These are phyloP conservation scores for Venturia carpophila DNA, from an alignment of 2,329 filamentous ascomycete genomes.

Conservation along the genomic window DNA sequence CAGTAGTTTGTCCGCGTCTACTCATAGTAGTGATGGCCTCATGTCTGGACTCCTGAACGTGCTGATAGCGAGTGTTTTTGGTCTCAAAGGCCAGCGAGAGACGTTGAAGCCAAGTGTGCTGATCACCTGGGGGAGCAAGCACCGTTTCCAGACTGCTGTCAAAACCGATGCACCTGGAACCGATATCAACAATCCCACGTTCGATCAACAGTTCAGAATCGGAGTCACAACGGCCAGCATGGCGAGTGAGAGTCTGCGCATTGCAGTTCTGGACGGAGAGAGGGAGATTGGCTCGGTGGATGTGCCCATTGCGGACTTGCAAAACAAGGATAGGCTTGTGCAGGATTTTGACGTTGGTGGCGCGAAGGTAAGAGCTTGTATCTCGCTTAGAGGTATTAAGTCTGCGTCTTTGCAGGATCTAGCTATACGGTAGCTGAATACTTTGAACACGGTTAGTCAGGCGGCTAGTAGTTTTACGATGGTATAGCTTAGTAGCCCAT, in stretches of 20 bases:
- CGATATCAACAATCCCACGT: constrained; percentile 44
- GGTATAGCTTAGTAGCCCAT: no score
- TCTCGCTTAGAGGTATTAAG: constrained; percentile 29
- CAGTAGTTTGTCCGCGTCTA: constrained; percentile 27
- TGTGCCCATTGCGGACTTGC: constrained; percentile 32
- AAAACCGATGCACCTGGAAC: constrained; percentile 39
- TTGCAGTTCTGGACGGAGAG: constrained; percentile 32
- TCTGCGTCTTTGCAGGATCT: constrained; percentile 18
- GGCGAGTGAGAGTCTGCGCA: constrained; percentile 27
- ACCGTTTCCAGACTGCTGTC: constrained; percentile 35
- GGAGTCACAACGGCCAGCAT: constrained; percentile 32
- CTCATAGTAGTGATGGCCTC: constrained; percentile 25
- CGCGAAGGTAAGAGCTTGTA: constrained; percentile 30
- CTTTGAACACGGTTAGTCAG: not conserved
- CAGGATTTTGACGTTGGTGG: constrained; percentile 32
- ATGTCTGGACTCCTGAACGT: constrained; percentile 38
- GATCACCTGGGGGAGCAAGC: constrained; percentile 36
- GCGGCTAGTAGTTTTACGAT: no score
- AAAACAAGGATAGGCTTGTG: constrained; percentile 28
- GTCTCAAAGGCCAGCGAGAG: constrained; percentile 37
- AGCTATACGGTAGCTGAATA: not conserved
- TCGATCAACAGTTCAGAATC: constrained; percentile 40
- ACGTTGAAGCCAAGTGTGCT: constrained; percentile 41
- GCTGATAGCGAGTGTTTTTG: constrained; percentile 37
- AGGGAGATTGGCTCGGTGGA: constrained; percentile 31